Evolutionary conservation across 2,329 filamentous ascomycete species (phyloP).

Genomic region (Arthrobotrys pseudoclavata): DNA sequence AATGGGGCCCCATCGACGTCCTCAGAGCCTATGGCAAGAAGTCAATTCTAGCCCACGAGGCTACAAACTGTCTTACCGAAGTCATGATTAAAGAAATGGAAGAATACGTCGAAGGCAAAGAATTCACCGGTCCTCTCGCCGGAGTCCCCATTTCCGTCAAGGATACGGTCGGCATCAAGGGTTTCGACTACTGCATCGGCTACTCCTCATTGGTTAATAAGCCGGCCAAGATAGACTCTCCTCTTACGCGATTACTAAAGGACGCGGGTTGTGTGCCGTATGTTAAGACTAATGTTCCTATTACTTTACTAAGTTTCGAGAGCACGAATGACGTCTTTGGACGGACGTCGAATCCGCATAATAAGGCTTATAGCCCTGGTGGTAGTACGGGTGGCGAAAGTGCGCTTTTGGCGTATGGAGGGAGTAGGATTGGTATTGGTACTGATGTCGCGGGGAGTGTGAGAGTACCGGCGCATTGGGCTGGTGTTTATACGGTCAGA

Average conservation of each 20-base stretch:
- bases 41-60: conserved; percentile 83
- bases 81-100: conserved; percentile 84
- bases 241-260: conserved; percentile 81
- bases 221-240: conserved; percentile 76
- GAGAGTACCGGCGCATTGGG: conserved; percentile 87
- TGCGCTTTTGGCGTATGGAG: conserved; percentile 83
- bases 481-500: conserved; percentile 86
- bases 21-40: conserved; percentile 90
- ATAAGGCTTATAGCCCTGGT: conserved; percentile 84
- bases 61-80: conserved; percentile 92
- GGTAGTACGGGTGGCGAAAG: conserved; percentile 90
- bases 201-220: conserved; percentile 79
- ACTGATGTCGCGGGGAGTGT: conserved; percentile 93
- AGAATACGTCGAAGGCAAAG: conserved; percentile 73
- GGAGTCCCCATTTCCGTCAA: conserved; percentile 90
- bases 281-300: conserved; percentile 90
- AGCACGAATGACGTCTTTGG: conserved; percentile 86
- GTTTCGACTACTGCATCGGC: conserved; percentile 85
- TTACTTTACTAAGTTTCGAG: conserved; percentile 88
- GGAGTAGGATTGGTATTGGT: conserved; percentile 87
- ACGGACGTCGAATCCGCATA: conserved; percentile 83
- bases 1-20: conserved; percentile 77
- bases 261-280: conserved; percentile 91
- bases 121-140: conserved; percentile 73
- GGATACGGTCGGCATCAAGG: conserved; percentile 81